Conservation (phyloP, 768 basidiomycete species). For the Suillus placidus region DNA sequence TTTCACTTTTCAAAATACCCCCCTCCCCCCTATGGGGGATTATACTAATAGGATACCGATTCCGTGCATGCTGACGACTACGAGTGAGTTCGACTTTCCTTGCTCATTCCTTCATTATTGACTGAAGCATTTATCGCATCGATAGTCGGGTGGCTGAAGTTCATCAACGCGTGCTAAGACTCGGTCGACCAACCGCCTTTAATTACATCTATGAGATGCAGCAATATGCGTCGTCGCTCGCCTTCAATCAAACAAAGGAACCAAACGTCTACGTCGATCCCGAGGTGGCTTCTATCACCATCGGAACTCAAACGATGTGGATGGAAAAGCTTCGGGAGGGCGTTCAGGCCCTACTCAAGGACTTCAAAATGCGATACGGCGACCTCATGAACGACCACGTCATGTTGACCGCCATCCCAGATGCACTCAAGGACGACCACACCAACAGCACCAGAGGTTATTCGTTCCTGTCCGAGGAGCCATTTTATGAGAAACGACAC, state of each 20-base stretch:
- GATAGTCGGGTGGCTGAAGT: not conserved
- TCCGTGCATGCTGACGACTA: not conserved
- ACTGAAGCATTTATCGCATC: accelerated
- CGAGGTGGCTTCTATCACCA: not conserved
- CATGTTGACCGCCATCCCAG: not conserved
- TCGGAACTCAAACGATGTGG: not conserved
- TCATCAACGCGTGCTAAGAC: not conserved
- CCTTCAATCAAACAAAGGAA: not conserved
- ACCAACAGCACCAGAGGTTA: not conserved
- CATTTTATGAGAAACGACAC: not conserved
- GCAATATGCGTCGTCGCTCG: not conserved
- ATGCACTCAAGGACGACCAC: not conserved
- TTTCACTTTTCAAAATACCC: too few species aligned
- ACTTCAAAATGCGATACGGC: not conserved
- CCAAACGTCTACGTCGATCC: not conserved
- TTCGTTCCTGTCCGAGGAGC: not conserved
- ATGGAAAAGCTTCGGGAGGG: not conserved
- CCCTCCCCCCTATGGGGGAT: too few species aligned
- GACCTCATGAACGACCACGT: not conserved
- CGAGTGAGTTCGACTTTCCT: not conserved
- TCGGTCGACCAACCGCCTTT: not conserved
- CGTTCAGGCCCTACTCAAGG: not conserved
- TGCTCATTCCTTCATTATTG: not conserved
- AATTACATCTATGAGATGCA: not conserved
- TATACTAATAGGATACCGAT: too few species aligned